Base-by-base conservation (phyloP, 257 asterid species). In the Gynochthodes officinalis region DNA sequence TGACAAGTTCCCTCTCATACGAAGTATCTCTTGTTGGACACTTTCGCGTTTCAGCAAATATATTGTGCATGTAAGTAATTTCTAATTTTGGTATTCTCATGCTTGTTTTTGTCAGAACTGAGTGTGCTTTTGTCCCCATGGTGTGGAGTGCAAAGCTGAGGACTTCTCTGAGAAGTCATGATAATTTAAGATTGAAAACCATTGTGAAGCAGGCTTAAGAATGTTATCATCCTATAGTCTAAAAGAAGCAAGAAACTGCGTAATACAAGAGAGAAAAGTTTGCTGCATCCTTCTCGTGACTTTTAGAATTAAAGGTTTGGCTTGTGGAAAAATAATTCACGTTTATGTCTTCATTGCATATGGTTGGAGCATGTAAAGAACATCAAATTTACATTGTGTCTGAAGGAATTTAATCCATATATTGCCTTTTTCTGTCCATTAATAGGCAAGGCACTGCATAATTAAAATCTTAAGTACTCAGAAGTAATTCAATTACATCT, bases 21-120 rank as follows among this genome's bases (percentile, higher is more conserved):
- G 99, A 77, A 95, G 99, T 85, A 95, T 95, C 80, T 84, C 98
- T 76, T 95, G 99, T 69, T 95, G 99, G 99, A 92, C 99, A 16
- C 84, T 95, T 33, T 95, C 99, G 33, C 96, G 99, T 67, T 95
- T 92, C 89, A 95, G 99, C 86, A 95, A 89, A 77, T 95, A 82
- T 82, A 84, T 92, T 78, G 93, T 95, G 71, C 96, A 92, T 96
- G 99, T 92, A 83, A 85, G 81, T 60, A 23, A 70, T 75, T 10
- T 21, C 37, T 35, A 42, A 35, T 71, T 40, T 44, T 72, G 71
- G 35, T 64, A 71, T 49, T 10, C 2, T 27, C 28, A 3, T 52
- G 1, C 23, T 8, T 7, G 69, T 49, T 62, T 37, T 9, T 16
- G n/a, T 63, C 9, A 3, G 14, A 50, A 27, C 69, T n/a, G 40